A percentile compares a stretch with the other conserved stretches of the same genome.
Evolutionary conservation across 805 yeast genomes (phyloP).

Genomic region (Yamadazyma laniorum): DNA sequence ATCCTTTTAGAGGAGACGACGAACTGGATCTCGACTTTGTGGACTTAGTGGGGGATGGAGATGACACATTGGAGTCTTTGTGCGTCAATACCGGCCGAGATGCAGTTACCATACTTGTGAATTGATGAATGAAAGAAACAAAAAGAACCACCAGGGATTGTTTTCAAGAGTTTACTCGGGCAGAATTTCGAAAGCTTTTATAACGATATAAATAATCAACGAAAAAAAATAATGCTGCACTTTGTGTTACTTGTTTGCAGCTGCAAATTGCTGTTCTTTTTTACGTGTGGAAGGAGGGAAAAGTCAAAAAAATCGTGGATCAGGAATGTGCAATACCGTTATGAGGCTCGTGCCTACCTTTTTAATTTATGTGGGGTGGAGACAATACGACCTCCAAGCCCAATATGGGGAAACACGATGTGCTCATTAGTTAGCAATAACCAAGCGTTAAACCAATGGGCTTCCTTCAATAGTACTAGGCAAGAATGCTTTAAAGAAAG

Average conservation of each 20-base stretch:
- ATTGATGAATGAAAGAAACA: not conserved
- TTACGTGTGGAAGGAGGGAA: conserved; percentile 8
- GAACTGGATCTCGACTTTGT: conserved; percentile 9
- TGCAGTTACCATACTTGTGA: conserved; percentile 7
- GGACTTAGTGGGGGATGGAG: conserved; percentile 7
- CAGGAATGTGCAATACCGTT: too few relatives aligned
- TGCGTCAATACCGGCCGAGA: conserved; percentile 9
- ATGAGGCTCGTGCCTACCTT: too few relatives aligned
- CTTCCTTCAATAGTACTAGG: too few relatives aligned
- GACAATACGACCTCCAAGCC: too few relatives aligned
- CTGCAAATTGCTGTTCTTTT: conserved; percentile 4
- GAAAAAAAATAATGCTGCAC: conserved; percentile 1
- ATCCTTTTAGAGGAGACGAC: conserved; percentile 13
- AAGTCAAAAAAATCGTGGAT: conserved; percentile 7
- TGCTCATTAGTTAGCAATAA: too few relatives aligned
- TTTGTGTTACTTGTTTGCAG: conserved; percentile 4
- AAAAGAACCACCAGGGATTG: not conserved
- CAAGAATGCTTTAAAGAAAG: too few relatives aligned
- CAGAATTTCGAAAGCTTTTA: conserved; percentile 2
- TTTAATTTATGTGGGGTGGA: too few relatives aligned
- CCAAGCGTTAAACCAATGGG: too few relatives aligned
- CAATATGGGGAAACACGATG: too few relatives aligned
- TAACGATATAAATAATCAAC: conserved; percentile 2
- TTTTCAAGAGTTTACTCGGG: conserved; percentile 1
- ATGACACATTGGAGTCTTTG: conserved; percentile 12